These are phyloP conservation scores for Trichosporon asahii DNA, from an alignment of 1,284 basidiomycete genomes.

Conservation along the genomic window DNA sequence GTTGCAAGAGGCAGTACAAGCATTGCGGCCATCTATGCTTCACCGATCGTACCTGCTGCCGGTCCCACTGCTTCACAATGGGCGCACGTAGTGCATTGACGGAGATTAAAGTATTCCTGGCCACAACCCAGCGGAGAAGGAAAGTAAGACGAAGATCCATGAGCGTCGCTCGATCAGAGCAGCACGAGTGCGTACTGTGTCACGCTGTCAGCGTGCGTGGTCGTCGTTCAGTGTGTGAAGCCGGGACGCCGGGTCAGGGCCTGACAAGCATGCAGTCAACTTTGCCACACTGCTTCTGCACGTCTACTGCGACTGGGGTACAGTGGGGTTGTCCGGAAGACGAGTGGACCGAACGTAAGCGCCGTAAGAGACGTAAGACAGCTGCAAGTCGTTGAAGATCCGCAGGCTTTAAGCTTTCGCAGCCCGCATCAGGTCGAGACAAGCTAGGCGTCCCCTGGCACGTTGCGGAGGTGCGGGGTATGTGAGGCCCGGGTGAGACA, in stretches of 20 bases:
- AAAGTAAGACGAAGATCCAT: too few relatives aligned
- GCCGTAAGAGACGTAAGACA: too few relatives aligned
- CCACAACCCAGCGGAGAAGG: too few relatives aligned
- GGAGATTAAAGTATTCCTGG: background rate
- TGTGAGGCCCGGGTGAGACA: background rate
- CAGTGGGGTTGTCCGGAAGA: too few relatives aligned
- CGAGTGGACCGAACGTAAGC: too few relatives aligned
- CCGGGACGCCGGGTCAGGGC: background rate
- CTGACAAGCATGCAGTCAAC: background rate
- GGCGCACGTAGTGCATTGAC: background rate
- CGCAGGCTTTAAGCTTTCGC: conserved; percentile 1
- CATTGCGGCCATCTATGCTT: background rate
- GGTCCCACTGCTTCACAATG: background rate
- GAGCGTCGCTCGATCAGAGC: background rate
- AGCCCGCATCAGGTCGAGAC: conserved; percentile 1
- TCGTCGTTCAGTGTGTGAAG: background rate
- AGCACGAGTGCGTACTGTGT: background rate
- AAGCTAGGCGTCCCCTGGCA: background rate
- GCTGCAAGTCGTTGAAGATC: background rate
- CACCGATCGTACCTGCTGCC: background rate
- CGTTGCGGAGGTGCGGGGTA: background rate
- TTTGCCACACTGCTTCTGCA: too few relatives aligned
- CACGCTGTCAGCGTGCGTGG: background rate
- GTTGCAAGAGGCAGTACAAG: background rate
- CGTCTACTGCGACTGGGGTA: too few relatives aligned